Conservation (phyloP, 2,329 filamentous ascomycete species). For the Biscogniauxia marginata region DNA sequence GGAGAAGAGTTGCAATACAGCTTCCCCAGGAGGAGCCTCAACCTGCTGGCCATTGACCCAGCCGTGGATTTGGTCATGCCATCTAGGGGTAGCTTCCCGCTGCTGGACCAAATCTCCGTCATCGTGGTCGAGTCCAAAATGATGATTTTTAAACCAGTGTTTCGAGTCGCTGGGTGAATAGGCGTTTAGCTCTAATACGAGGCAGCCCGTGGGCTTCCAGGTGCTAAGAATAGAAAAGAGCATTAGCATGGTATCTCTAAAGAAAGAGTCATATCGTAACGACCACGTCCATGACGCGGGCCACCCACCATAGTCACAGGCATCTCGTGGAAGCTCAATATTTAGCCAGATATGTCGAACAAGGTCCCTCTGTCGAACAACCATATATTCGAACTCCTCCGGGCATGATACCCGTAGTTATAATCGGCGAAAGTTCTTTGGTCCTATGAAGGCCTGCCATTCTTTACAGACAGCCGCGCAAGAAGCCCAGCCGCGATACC, state of each 20-base stretch:
- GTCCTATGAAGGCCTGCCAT: constrained; percentile 33
- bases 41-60: constrained; percentile 31
- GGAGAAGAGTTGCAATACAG: constrained; percentile 28
- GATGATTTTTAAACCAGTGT: constrained; percentile 33
- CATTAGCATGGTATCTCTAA: constrained; percentile 22
- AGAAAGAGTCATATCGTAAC: constrained; percentile 11
- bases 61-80: constrained; percentile 31
- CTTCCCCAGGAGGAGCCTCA: constrained; percentile 17
- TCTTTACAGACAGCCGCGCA: constrained; percentile 34
- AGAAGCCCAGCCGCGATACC: constrained; percentile 25
- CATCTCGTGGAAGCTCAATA: constrained; percentile 29
- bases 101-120: constrained; percentile 12
- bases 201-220: constrained; percentile 25
- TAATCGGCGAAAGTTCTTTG: constrained; percentile 26
- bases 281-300: no score
- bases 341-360: constrained; percentile 31
- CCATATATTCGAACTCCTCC: constrained; percentile 21
- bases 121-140: constrained; percentile 23
- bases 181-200: constrained; percentile 35
- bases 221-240: constrained; percentile 31
- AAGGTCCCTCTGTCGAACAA: constrained; percentile 18
- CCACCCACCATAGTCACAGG: constrained; percentile 8
- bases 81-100: constrained; percentile 4
- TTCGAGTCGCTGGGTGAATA: constrained; percentile 35
- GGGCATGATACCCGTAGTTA: constrained; percentile 25